Base-by-base conservation (phyloP, 148 eudicot species). In the Selenicereus undatus region DNA sequence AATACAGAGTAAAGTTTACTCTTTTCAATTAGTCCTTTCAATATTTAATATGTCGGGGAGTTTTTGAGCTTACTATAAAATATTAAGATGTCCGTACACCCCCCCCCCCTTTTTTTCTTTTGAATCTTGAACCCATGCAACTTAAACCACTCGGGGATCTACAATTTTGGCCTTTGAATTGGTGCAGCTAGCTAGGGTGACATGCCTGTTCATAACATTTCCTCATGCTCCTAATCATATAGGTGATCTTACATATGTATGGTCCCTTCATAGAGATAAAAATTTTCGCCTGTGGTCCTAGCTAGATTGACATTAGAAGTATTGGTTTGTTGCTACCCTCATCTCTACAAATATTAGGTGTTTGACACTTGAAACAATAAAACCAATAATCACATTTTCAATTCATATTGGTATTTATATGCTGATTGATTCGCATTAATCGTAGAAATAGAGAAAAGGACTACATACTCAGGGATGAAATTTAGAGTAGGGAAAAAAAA, bases 131-230 rank as follows among this genome's bases (percentile, higher is more conserved):
- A 88, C 85, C 89, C 87, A 86, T 90, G 90, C 88, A 66, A 66
- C 0, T n/a, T 26, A 64, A 64, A 76, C 81, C 84, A 87, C 93
- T 87, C 90, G 92, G 98, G 98, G 98, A 93, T 92, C 91, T 86
- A 90, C 93, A 89, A 88, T 76, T 83, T 82, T 77, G 81, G 82
- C 76, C 85, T 80, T 82, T 79, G 89, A 24, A 22, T n/a, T 64
- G 24, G 76, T 80, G 89, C 8, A 64, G 30, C 69, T 24, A 64
- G 30, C 69, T 64, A 24, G 71, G 35, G 35, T 66, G 71, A 66
- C 71, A 66, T 66, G 71, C 71, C 35, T 26, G 11, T 66, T 29
- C 68, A 21, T 21, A 26, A 27, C 5, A 66, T 66, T 52, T 52
- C 16, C 65, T 60, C 17, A 22, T 60, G 12, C 35, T 66, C 5